Conservation (phyloP, 2,329 filamentous ascomycete genomes). For the Alternaria gaisen region DNA sequence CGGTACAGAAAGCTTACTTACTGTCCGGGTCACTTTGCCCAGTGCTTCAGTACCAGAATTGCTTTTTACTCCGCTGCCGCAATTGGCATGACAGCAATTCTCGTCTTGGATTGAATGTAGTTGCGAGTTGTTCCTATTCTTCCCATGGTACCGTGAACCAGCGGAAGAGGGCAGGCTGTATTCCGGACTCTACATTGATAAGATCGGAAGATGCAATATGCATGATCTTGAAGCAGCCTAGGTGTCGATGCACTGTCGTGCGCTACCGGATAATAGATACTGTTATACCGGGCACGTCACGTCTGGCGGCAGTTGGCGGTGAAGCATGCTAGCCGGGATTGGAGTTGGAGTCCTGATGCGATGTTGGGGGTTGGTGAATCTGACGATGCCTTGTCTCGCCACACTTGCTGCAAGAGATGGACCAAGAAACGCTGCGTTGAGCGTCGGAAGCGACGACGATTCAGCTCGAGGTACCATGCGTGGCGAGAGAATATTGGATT, state of each 20-base stretch:
- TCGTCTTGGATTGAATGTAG: not conserved
- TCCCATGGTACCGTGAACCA: slow-evolving; percentile 10
- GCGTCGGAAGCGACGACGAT: slow-evolving; percentile 3
- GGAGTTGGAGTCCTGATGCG: slow-evolving; percentile 22
- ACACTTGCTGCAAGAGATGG: slow-evolving; percentile 28
- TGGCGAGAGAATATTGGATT: not conserved
- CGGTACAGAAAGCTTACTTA: not conserved
- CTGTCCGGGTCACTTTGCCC: not conserved
- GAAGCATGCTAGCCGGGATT: slow-evolving; percentile 23
- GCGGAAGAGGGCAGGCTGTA: not conserved
- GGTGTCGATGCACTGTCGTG: not conserved
- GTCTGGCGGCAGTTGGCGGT: slow-evolving; percentile 9
- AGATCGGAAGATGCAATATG: not conserved
- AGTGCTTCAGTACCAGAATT: not conserved
- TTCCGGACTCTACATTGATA: not conserved
- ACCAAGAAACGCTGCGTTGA: not conserved
- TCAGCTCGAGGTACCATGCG: slow-evolving; percentile 8
- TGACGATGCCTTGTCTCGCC: slow-evolving; percentile 25
- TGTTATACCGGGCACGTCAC: slow-evolving; percentile 8
- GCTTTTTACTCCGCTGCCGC: not conserved
- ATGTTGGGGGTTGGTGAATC: slow-evolving; percentile 13
- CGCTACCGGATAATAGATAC: slow-evolving; percentile 3
- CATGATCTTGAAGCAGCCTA: not conserved
- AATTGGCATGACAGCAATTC: not conserved
- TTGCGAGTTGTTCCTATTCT: not conserved